These are phyloP conservation scores for Dictyostelium citrinum DNA, from an alignment of 78 protist species.

Conservation along the genomic window DNA sequence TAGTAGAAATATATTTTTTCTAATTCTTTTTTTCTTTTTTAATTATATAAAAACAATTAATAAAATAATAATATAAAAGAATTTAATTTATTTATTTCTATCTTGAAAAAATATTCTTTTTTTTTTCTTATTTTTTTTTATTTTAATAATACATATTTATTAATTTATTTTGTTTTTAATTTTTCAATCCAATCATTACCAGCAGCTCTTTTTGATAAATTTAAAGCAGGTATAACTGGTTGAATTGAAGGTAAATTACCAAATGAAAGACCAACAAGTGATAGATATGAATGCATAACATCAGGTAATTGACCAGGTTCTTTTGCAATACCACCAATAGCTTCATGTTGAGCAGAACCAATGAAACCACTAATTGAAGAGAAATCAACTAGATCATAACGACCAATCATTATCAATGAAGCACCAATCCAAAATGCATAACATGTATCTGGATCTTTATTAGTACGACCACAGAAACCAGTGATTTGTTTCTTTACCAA, in stretches of 20 bases:
- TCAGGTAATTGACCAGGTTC: conserved; percentile 55
- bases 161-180: background rate
- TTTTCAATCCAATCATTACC: conserved; percentile 45
- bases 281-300: conserved; percentile 72
- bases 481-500: conserved; percentile 66
- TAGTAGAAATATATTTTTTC: no score
- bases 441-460: conserved; percentile 97
- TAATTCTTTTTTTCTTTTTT: background rate
- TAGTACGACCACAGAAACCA: conserved; percentile 97
- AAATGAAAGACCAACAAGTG: conserved; percentile 49
- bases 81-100: no score
- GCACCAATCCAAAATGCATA: conserved; percentile 98
- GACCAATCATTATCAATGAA: conserved; percentile 52
- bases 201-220: conserved; percentile 43
- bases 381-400: conserved; percentile 20
- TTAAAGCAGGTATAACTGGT: conserved; percentile 1
- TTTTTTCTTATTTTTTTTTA: background rate
- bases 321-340: conserved; percentile 73
- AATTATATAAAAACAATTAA: background rate
- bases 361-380: conserved; percentile 8
- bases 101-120: no score
- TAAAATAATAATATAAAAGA: background rate
- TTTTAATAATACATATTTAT: background rate
- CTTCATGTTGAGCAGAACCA: conserved; percentile 35
- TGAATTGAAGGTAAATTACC: background rate